Conservation (phyloP, 2,329 filamentous ascomycete genomes). For the Chaetomium globosum region DNA sequence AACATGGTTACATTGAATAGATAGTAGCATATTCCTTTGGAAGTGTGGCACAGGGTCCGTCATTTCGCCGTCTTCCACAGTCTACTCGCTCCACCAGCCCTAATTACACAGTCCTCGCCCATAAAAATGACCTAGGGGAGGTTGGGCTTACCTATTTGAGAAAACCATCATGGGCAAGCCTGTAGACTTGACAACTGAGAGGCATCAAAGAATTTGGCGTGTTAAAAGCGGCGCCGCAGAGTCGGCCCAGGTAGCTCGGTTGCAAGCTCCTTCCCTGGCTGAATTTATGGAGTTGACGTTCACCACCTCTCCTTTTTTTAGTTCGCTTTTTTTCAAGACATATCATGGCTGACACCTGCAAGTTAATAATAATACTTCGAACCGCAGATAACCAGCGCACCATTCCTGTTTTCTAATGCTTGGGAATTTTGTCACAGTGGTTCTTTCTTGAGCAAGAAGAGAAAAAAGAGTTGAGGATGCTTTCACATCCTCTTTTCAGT, state of each 20-base stretch:
- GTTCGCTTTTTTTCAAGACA: too few relatives aligned
- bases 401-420: neutral
- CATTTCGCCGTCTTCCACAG: neutral
- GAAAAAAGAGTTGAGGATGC: neutral
- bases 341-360: neutral
- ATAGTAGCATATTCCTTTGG: neutral
- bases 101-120: neutral
- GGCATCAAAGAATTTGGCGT: too few relatives aligned
- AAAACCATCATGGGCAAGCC: too few relatives aligned
- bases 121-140: neutral
- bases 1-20: neutral
- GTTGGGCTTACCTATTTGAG: neutral
- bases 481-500: conserved; percentile 1
- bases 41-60: neutral
- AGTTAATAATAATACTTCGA: neutral
- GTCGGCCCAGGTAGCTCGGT: too few relatives aligned
- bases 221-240: too few relatives aligned
- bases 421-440: neutral
- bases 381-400: neutral
- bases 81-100: neutral
- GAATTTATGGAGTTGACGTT: too few relatives aligned
- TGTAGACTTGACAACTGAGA: too few relatives aligned
- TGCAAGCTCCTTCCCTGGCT: too few relatives aligned
- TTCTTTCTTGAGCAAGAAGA: neutral
- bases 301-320: too few relatives aligned